A percentile compares a stretch with the other conserved stretches of the same genome.
Conservation (phyloP, 1,139 yeast species). For the Suhomyces bolitotheri region DNA sequence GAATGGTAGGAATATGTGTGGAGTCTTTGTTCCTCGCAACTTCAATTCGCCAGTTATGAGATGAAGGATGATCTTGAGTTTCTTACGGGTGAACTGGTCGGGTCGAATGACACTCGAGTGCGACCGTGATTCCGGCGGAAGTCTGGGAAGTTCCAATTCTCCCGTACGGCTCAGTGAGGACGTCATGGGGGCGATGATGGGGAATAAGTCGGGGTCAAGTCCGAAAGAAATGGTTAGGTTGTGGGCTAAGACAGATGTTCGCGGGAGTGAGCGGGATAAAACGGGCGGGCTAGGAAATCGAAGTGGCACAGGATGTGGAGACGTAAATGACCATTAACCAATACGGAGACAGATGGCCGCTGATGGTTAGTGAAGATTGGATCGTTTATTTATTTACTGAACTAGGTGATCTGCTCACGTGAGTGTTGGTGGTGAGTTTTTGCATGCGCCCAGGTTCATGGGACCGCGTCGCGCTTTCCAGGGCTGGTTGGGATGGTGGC, state of each 20-base stretch:
- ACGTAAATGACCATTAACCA: constrained; percentile 5
- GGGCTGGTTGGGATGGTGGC: too few species aligned
- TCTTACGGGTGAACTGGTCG: constrained; percentile 60
- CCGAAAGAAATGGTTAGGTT: too few species aligned
- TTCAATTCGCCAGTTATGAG: constrained; percentile 66
- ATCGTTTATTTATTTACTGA: constrained; percentile 10
- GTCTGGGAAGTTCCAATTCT: constrained; percentile 20
- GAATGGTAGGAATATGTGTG: constrained; percentile 68
- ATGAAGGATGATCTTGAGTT: constrained; percentile 64
- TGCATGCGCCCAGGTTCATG: too few species aligned
- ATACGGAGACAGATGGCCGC: constrained; percentile 1
- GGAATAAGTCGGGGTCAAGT: neutral
- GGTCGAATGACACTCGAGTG: constrained; percentile 16
- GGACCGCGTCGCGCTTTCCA: too few species aligned
- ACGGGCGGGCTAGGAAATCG: neutral
- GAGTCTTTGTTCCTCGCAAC: constrained; percentile 54
- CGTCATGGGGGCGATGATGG: constrained; percentile 6
- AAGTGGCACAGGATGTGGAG: neutral
- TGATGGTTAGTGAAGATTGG: constrained; percentile 1
- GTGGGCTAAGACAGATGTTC: too few species aligned
- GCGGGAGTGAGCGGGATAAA: neutral
- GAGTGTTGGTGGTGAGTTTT: constrained; percentile 1
- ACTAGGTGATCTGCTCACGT: constrained; percentile 2
- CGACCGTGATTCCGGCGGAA: constrained; percentile 14
- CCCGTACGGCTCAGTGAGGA: constrained; percentile 9